Base-by-base conservation (phyloP, 495 filamentous ascomycete genomes). In the Xeromyces bisporus region DNA sequence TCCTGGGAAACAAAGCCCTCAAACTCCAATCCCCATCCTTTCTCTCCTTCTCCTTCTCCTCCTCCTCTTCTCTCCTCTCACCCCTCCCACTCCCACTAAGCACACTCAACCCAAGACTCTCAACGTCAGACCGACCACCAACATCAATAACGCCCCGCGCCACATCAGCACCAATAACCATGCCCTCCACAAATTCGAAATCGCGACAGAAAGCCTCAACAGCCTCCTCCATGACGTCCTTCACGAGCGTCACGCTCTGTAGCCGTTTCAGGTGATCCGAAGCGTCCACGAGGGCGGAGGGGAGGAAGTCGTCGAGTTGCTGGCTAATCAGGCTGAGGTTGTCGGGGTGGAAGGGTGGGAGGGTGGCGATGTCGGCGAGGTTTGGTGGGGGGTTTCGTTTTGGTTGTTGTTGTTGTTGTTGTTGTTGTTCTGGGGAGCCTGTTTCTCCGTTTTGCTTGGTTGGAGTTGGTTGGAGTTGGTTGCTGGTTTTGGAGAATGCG, bases 241-340 rank as follows among this genome's bases (percentile, higher is more conserved):
- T 69, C 10, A 75, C 73, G 26, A 92, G 58, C 5, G 76, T 61
- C 3, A 52, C 46, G 34, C 77, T 80, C 36, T 73, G 71, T 8
- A 96, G 53, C 8, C 65, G 59, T 39, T 76, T 77, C 26, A 97
- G 50, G 33, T 83, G 77, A 36, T 89, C 74, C 34, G 75, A 67
- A 2, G 86, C 83, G 48, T 97, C 89, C 69, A 93, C 89, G 11
- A 93, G 55, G 6, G 87, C 89, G 6, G 81, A 87, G 0, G 86
- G 85, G 13, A 97, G 64, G 54, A 93, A 96, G 39, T 80, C 75
- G 50, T 97, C 91, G 3, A 97, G 69, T 15, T 69, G 66, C 43
- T 91, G 80, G 44, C 76, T 77, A 5, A 75, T 73, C 21, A 57
- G 48, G 8, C 65, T 55, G 14, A 94, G 64, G 2, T 67, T 51